Evolutionary conservation across 1,139 yeast genomes (phyloP), one percentile per base, ranked within the genome.

Genomic region (Pichia sp.): DNA sequence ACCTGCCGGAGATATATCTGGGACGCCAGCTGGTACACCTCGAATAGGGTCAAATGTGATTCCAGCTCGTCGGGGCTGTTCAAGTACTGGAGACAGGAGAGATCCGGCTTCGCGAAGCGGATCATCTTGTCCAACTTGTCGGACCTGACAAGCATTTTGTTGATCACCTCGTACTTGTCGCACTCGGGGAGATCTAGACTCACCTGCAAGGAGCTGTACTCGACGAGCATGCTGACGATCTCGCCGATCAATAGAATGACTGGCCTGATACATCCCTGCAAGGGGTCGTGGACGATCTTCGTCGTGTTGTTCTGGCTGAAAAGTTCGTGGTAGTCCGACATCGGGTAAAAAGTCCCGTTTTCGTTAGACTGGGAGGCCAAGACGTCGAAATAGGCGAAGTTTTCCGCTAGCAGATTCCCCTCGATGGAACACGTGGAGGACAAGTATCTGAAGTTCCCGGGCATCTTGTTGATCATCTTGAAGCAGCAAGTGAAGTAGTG

Each of bases 41-140:
- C 83, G 61, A 79, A 79, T 6, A 78, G 60, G 0, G 81, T 78
- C 49, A 79, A 69, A 59, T 79, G 83, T 58, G 74, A 67, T 62
- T 78, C 81, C n/a, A 77, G 63, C 49, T 76, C 80, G 12, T 71
- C 71, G 47, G 73, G 74, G 1, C 75, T 70, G 20, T 60, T 49
- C 49, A 78, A 64, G 36, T 67, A 69, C 14, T 66, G 65, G 49
- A 79, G 62, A 55, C 76, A 79, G 12, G 64, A 61, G 2, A 72
- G 63, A 46, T 74, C 75, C 0, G 83, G 83, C 53, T 70, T 71
- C 4, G 77, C 69, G 12, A 61, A 60, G 36, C 75, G 73, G 38
- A 79, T 75, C 49, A 68, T 68, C 9, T 46, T 45, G 53, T 78
- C 81, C 20, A 78, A 56, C 3, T 6, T 59, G 56, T 54, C 53